Base-by-base conservation (phyloP, 2,329 filamentous ascomycete genomes). In the Peltaster fructicola region DNA sequence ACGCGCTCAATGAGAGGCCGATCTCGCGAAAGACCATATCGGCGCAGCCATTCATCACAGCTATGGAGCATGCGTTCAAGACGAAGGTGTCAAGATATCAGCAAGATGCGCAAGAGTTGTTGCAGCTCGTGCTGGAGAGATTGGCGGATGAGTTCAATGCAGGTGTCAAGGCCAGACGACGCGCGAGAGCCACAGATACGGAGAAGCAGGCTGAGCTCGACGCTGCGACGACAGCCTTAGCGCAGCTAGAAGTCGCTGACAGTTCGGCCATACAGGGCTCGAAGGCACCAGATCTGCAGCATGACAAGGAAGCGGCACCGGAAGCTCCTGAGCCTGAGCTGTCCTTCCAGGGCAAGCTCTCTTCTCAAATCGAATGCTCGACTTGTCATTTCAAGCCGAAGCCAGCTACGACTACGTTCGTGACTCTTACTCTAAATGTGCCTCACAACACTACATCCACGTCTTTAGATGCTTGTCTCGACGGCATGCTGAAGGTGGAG, bases 21-120 rank as follows among this genome's bases (percentile, higher is more conserved):
- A 78, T 95, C 38, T 79, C 84, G 50, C 82, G 73, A 45, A 98
- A 95, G 59, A 88, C 81, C 0, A 90, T 95, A 27, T 82, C 79
- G 9, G 82, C 85, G 3, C 66, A 70, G n/a, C 65, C 65, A 1
- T 93, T 98, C 45, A 76, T 98, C 20, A 61, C 66, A 34, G 74
- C 78, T 0, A 59, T 98, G 25, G 88, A 98, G 54, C 59, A 61
- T 15, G 82, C 85, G 1, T 98, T 93, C 45, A 70, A 71, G 28
- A 85, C 90, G 42, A 72, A 79, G 40, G 91, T 98, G 40, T 93
- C 79, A 46, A 66, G 85, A 26, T 81, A 88, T 45, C 88, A 98
- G 52, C 88, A 98, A 52, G 88, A 98, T 56, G 88, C 88, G 7
- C 88, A 98, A 45, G 88, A 98, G 50, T 93, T 98, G 35, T 54